Evolutionary conservation across 2,329 filamentous ascomycete species (phyloP), one percentile per base, ranked within the genome.

Genomic region (Colletotrichum viniferum): DNA sequence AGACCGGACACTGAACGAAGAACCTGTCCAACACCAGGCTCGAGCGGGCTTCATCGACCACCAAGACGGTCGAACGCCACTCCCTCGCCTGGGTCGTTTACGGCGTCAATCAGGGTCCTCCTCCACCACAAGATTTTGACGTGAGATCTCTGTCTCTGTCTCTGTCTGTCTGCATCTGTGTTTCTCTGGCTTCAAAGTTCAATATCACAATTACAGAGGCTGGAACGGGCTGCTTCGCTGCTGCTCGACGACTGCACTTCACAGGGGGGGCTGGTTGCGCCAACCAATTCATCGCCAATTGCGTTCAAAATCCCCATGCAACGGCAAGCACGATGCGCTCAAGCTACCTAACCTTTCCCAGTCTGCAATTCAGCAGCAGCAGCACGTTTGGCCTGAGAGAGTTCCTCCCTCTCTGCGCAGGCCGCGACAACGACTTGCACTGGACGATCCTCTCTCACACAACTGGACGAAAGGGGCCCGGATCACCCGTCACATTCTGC

Each of bases 381-480:
- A 21, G n/a, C 43, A 52, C n/a, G 1, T 21, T 4, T 1, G 2
- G 1, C n/a, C 43, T 0, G 2, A 21, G 1, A 52, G 4, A 52
- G 43, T 13, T 7, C 43, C 43, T 21, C n/a, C 5, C 6, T 52
- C 43, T 52, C 43, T 3, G 43, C n/a, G 43, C 43, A 21, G 43
- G 43, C 2, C n/a, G 43, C 43, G 43, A 4, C n/a, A 52, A 52
- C 43, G 0, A 1, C 43, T 38, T 52, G 43, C 43, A 52, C 43
- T 21, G 43, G n/a, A 52, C 43, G 43, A 52, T 52, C 43, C 43
- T 52, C 10, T n/a, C 43, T 52, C 43, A 13, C 43, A 52, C 43
- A 21, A 52, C 10, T 52, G 43, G n/a, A 21, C n/a, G 43, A 52
- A 52, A 52, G 43, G 38, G 38, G n/a, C 6, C 43, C 43, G 10